Evolutionary conservation across 305 asterid genomes (phyloP).

Genomic region (Solanum hybrid): DNA sequence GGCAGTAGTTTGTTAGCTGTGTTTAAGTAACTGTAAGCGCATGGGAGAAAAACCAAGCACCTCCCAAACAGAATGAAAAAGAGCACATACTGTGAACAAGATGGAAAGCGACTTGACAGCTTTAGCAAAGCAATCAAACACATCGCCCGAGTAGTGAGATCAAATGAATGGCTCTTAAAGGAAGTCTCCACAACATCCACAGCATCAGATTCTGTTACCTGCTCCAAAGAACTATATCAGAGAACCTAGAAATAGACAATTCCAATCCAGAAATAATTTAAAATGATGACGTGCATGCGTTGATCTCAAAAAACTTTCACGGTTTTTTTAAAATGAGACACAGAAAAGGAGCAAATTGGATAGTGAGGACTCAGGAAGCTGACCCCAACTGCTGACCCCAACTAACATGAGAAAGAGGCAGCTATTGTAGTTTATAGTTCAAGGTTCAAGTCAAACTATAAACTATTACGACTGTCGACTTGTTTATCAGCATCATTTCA

Average conservation of each 20-base stretch:
- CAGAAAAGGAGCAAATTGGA: not conserved
- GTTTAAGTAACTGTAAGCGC: not conserved
- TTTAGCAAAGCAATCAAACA: conserved; percentile 83
- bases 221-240: conserved; percentile 25
- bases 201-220: conserved; percentile 89
- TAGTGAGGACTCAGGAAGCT: not conserved
- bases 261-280: not conserved
- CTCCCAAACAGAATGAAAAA: not conserved
- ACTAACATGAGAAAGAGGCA: not conserved
- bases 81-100: conserved; percentile 79
- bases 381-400: not conserved
- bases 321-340: not conserved
- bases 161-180: conserved; percentile 50
- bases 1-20: not conserved
- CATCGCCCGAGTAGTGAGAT: conserved; percentile 80
- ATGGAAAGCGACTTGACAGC: conserved; percentile 84
- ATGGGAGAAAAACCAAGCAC: not conserved
- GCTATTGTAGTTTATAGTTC: not conserved
- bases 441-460: not conserved
- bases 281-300: not conserved
- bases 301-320: not conserved
- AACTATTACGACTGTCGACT: not conserved
- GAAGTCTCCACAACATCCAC: conserved; percentile 82
- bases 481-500: not conserved
- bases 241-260: not conserved